Evolutionary conservation across 192 early-diverging fungal genomes (phyloP), one percentile per base, ranked within the genome.

Genomic region (Spizellomyces sp.): DNA sequence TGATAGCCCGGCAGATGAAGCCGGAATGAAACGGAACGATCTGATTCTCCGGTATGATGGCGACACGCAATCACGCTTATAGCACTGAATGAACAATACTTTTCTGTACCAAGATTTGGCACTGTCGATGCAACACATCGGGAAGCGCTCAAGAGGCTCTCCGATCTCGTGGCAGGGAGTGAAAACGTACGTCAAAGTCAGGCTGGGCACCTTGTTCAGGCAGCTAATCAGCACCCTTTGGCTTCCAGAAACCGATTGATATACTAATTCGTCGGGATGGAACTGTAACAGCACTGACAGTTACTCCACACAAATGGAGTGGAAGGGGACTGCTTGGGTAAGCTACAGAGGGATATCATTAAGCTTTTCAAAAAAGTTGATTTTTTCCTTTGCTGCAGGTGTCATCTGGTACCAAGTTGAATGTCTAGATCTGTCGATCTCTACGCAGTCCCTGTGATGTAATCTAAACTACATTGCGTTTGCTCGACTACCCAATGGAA

Each of bases 291-390:
- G n/a, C 10, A 0, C 14, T 82, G 0, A 46, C 52, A 5, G 47
- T 86, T 17, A 70, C 54, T 8, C 84, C 82, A 10, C 62, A 66
- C 42, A 70, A 75, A 45, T 86, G 84, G 82, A 45, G 22, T 15
- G 84, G 84, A 9, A 67, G 76, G 2, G 84, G 84, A 3, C 58
- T 86, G 36, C 67, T 86, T 52, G 84, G 84, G 62, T 86, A 73
- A 54, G 48, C 58, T 0, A 36, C 27, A 36, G 27, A 36, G 27
- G 27, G 27, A 36, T 36, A 36, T 36, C 27, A 36, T 36, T 0
- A 36, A 36, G 27, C 27, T 36, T 36, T 36, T 3, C 27, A 36
- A 36, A 2, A 36, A 36, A 2, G 27, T 36, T 36, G 1, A 36
- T 36, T 36, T 0, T 36, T 36, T 36, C 27, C 27, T 36, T 36